phyloP scores from a whole-genome alignment of 139 green algal species.

The Yamagishiella unicocca region DNA sequence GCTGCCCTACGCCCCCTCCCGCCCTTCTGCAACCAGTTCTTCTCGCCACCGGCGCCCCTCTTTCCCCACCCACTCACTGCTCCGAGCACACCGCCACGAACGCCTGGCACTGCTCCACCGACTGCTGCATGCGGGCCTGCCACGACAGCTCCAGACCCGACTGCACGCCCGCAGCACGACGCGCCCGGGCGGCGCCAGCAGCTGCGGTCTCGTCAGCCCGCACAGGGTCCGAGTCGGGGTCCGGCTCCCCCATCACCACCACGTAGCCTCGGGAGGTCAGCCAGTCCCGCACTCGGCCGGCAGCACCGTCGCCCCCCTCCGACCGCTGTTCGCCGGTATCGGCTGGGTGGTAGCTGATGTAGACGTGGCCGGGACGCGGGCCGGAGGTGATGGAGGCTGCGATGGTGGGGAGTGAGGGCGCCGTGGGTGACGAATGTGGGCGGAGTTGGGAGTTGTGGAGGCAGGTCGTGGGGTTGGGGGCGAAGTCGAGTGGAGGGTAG shows the following conservation, averaged over 20 bases:
- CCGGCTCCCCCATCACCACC: not conserved
- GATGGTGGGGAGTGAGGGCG: no score
- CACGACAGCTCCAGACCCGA: not conserved
- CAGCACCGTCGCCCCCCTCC: slow-evolving; percentile 15
- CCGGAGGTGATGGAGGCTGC: not conserved
- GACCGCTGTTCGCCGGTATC: not conserved
- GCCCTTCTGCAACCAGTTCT: no score
- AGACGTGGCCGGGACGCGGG: slow-evolving; percentile 6
- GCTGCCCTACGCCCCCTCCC: no score
- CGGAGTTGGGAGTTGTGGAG: not conserved
- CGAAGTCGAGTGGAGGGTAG: no score
- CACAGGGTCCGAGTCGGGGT: not conserved
- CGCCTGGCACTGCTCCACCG: slow-evolving; percentile 15
- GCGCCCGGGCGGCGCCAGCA: not conserved
- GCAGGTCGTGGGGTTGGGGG: not conserved
- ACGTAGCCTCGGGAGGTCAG: slow-evolving; percentile 9
- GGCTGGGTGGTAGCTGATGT: slow-evolving; percentile 1
- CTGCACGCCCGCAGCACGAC: not conserved
- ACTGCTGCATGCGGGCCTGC: not conserved
- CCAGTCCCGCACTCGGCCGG: slow-evolving; percentile 8
- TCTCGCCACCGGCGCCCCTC: no score
- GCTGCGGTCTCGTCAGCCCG: not conserved
- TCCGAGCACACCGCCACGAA: slow-evolving; percentile 32
- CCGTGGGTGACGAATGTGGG: not conserved
- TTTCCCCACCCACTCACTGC: no score